A percentile compares a stretch with the other conserved stretches of the same genome.
Evolutionary conservation across 192 early-diverging fungal species (phyloP).

Genomic region (Mortierella hygrophila): DNA sequence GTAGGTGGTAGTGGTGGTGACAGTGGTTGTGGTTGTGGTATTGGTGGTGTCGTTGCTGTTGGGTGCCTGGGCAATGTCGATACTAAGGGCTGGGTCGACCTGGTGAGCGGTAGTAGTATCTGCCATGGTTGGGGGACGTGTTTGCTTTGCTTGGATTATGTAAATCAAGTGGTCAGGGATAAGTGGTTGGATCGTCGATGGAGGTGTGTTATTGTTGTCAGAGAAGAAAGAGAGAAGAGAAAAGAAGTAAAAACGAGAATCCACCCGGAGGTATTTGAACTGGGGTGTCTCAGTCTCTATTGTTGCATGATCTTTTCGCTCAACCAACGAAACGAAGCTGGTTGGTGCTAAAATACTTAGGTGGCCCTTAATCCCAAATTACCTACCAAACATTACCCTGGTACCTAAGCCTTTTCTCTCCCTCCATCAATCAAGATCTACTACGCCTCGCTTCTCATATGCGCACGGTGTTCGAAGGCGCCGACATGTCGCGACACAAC

Average conservation of each 20-base stretch:
- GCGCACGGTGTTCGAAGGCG: too few relatives aligned
- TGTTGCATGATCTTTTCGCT: not conserved
- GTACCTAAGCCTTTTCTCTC: too few relatives aligned
- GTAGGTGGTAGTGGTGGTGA: not conserved
- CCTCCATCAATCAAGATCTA: too few relatives aligned
- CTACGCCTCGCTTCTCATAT: not conserved
- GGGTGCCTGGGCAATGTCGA: constrained; percentile 16
- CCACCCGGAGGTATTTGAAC: not conserved
- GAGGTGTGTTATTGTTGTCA: not conserved
- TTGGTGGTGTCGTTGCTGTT: too few relatives aligned
- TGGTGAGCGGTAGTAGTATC: constrained; percentile 17
- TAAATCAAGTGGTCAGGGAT: not conserved
- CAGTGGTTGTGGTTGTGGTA: not conserved
- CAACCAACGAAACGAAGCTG: not conserved
- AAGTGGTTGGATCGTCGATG: not conserved
- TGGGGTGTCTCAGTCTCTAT: not conserved
- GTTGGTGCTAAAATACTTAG: not conserved
- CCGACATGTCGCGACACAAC: not conserved
- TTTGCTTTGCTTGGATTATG: not conserved
- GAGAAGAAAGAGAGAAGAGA: not conserved
- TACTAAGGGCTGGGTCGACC: constrained; percentile 4
- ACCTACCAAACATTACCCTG: too few relatives aligned
- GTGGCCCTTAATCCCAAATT: not conserved
- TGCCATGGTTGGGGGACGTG: not conserved
- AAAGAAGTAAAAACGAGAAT: not conserved